Conservation (phyloP, 2,329 filamentous ascomycete genomes). For the Colletotrichum endophyticum region DNA sequence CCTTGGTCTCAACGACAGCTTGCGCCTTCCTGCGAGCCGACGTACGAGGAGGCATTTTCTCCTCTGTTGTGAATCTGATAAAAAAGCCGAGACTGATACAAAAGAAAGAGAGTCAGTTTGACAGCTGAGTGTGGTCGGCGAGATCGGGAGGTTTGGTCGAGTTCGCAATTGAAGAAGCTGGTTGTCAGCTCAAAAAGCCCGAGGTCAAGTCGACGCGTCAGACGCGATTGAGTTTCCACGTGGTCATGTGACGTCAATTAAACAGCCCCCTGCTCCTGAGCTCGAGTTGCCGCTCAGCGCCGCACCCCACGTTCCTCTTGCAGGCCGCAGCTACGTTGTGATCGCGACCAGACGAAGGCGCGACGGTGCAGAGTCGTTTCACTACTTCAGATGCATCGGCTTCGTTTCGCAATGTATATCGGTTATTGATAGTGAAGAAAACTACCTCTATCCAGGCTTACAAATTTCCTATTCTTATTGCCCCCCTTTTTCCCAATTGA, state of each 20-base stretch:
- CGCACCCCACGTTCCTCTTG: not conserved
- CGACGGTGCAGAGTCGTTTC: not conserved
- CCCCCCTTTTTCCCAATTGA: not conserved
- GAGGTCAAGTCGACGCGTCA: slow-evolving; percentile 1
- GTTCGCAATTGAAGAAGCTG: not conserved
- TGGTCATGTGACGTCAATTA: slow-evolving; percentile 14
- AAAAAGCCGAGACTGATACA: not conserved
- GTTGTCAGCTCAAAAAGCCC: not conserved
- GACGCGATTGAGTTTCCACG: not conserved
- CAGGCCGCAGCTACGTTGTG: not conserved
- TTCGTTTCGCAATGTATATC: not conserved
- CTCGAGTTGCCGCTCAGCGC: not conserved
- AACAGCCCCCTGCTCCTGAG: not conserved
- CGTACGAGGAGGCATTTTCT: slow-evolving; percentile 35
- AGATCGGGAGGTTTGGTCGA: not conserved
- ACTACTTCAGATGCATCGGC: not conserved
- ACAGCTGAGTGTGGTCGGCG: accelerated
- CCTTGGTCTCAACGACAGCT: slow-evolving; percentile 27
- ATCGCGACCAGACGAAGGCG: not conserved
- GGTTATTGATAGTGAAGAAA: not conserved
- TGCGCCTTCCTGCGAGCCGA: slow-evolving; percentile 35
- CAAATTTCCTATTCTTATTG: not conserved
- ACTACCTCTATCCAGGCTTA: not conserved
- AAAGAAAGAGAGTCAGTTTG: accelerated
- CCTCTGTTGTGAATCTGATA: not conserved